Conservation (phyloP, 257 asterid genomes). For the Datura wrightii region DNA sequence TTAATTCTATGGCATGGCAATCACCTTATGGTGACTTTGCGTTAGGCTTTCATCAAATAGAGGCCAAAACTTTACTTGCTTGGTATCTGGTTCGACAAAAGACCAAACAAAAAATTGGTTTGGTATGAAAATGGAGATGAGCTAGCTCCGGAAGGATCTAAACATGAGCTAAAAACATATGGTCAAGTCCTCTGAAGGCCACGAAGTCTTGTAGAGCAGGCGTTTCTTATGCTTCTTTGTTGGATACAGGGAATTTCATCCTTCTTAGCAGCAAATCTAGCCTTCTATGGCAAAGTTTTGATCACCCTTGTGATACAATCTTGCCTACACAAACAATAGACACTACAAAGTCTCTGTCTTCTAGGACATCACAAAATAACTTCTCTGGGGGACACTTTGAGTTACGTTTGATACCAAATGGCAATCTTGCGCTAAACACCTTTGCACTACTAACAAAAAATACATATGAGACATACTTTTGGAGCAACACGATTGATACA, state of each 20-base stretch:
- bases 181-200: constrained; percentile 27
- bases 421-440: constrained; percentile 57
- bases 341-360: constrained; percentile 35
- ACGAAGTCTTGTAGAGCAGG: neutral
- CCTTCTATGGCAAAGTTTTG: constrained; percentile 61
- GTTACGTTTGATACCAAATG: constrained; percentile 50
- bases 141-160: constrained; percentile 31
- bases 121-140: constrained; percentile 44
- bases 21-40: constrained; percentile 42
- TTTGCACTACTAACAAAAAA: neutral
- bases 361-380: constrained; percentile 51
- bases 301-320: constrained; percentile 52
- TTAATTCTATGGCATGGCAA: constrained; percentile 34
- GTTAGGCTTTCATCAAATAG: constrained; percentile 36
- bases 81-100: constrained; percentile 35
- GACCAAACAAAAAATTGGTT: constrained; percentile 34
- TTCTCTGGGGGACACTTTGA: constrained; percentile 42
- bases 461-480: constrained; percentile 39
- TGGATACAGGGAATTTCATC: constrained; percentile 57
- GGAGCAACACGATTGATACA: constrained; percentile 26
- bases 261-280: neutral
- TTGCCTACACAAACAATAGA: constrained; percentile 48
- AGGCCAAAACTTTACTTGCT: constrained; percentile 32
- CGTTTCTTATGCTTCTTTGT: constrained; percentile 48
- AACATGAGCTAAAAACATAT: constrained; percentile 33